A percentile compares a stretch with the other conserved stretches of the same genome.
phyloP scores from a whole-genome alignment of 768 basidiomycete genomes.

The Psilocybe cubensis region DNA sequence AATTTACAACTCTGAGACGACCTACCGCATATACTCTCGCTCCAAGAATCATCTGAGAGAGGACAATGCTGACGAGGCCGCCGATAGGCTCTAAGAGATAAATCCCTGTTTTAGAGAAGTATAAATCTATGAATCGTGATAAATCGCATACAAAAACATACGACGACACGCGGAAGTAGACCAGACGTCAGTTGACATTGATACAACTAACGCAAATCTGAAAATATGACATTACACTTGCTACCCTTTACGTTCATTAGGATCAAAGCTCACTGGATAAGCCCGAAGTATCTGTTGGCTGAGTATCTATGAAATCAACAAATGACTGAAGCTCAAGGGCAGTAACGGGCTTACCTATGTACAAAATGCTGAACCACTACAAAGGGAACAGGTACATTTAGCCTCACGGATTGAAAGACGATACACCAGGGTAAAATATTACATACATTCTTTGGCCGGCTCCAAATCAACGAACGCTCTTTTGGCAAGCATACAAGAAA shows the following conservation, averaged over 20 bases:
- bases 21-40: slow-evolving; percentile 23
- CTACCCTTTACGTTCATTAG: not conserved
- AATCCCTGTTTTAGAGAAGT: slow-evolving; percentile 11
- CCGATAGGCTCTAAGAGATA: slow-evolving; percentile 24
- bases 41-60: slow-evolving; percentile 27
- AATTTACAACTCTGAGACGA: not conserved
- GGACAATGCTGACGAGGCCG: slow-evolving; percentile 21
- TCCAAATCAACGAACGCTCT: slow-evolving; percentile 27
- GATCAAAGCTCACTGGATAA: slow-evolving; percentile 20
- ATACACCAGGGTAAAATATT: not conserved
- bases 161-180: slow-evolving; percentile 18
- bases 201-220: slow-evolving; percentile 12
- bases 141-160: slow-evolving; percentile 8
- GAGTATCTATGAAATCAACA: not conserved
- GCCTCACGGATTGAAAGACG: not conserved
- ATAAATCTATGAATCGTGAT: not conserved
- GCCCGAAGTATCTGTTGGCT: slow-evolving; percentile 26
- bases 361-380: slow-evolving; percentile 11
- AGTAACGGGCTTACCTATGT: slow-evolving; percentile 10
- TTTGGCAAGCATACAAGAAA: slow-evolving; percentile 24
- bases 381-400: too few species aligned
- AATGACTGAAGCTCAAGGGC: too few species aligned
- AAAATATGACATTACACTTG: not conserved
- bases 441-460: slow-evolving; percentile 22
- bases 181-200: slow-evolving; percentile 19